Conservation (phyloP, 1,284 basidiomycete genomes). For the Ustilago nuda region DNA sequence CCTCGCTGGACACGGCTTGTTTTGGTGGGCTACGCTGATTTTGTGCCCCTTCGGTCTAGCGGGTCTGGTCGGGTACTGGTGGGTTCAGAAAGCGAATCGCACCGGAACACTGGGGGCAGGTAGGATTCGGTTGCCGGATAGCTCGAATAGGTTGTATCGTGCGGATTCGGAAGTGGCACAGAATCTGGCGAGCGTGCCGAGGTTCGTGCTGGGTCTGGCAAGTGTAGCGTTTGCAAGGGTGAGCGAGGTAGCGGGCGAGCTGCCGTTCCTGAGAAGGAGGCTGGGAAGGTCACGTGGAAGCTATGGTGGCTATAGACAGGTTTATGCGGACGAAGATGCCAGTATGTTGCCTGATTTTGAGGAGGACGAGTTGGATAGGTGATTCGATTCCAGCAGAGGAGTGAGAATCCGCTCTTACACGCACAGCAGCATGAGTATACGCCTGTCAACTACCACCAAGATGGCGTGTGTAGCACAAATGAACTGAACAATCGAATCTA, state of each 20-base stretch:
- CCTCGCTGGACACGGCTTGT: slow-evolving; percentile 51
- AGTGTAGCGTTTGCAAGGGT: slow-evolving; percentile 41
- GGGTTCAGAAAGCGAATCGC: slow-evolving; percentile 74
- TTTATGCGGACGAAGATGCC: slow-evolving; percentile 65
- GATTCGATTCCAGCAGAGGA: neutral
- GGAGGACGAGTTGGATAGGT: slow-evolving; percentile 57
- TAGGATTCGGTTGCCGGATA: slow-evolving; percentile 55
- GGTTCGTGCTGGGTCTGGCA: slow-evolving; percentile 46
- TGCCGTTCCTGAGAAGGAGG: slow-evolving; percentile 49
- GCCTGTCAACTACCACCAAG: neutral
- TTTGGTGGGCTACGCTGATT: slow-evolving; percentile 65
- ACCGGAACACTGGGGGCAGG: slow-evolving; percentile 8
- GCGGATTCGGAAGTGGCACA: slow-evolving; percentile 77
- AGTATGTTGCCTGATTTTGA: slow-evolving; percentile 65
- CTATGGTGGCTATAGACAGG: slow-evolving; percentile 62
- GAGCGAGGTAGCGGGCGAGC: slow-evolving; percentile 42
- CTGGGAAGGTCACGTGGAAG: slow-evolving; percentile 33
- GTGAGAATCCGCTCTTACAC: neutral
- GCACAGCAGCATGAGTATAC: neutral
- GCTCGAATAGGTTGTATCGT: slow-evolving; percentile 51
- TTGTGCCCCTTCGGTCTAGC: slow-evolving; percentile 53
- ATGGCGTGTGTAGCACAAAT: neutral
- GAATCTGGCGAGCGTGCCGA: slow-evolving; percentile 67
- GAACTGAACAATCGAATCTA: neutral
- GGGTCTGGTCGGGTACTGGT: slow-evolving; percentile 59